Evolutionary conservation across 257 asterid species (phyloP).

Genomic region (Rauvolfia tetraphylla): DNA sequence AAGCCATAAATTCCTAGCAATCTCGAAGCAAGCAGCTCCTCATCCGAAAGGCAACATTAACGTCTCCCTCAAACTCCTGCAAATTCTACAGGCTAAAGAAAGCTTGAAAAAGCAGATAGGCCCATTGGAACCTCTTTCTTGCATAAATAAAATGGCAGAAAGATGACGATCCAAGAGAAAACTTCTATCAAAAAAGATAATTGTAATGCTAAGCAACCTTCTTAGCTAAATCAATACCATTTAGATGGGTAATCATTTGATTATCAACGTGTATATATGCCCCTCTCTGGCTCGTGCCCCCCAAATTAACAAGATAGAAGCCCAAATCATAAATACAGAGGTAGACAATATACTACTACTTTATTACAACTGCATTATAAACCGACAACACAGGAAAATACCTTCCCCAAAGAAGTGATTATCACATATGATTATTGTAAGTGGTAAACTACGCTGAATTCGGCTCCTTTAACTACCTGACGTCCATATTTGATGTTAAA

Average conservation of each 20-base stretch:
- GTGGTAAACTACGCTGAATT: no score
- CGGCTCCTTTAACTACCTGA: neutral
- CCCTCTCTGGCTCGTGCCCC: neutral
- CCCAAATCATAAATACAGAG: neutral
- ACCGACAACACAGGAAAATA: neutral
- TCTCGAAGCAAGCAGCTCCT: neutral
- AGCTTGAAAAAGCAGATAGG: neutral
- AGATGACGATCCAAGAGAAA: neutral
- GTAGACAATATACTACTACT: neutral
- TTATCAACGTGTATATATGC: no score
- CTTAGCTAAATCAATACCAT: neutral
- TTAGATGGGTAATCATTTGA: no score
- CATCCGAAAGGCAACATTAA: neutral
- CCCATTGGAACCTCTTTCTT: neutral
- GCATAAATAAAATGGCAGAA: neutral
- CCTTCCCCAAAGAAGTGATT: neutral
- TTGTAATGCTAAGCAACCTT: no score
- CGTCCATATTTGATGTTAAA: no score
- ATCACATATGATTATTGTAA: no score
- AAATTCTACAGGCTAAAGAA: neutral
- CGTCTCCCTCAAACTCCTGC: neutral
- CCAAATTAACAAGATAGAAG: neutral
- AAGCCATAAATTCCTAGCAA: slow-evolving; percentile 22
- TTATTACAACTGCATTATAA: neutral
- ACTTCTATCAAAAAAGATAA: no score